These are phyloP conservation scores for Thelonectria rubi DNA, from an alignment of 2,329 filamentous ascomycete species.

Conservation along the genomic window DNA sequence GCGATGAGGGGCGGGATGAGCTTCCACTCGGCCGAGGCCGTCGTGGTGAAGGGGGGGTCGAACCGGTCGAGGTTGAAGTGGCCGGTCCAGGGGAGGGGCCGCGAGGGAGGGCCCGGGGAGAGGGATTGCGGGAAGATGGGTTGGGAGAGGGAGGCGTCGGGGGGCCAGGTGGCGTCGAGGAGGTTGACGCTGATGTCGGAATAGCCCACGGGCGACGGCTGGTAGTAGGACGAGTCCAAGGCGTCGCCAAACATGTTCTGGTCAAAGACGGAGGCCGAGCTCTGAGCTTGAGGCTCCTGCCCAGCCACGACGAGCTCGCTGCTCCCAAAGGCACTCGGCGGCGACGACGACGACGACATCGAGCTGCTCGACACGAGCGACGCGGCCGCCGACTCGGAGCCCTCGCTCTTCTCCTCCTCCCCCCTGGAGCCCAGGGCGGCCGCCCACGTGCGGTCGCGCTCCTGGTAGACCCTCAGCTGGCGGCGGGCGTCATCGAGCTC, in stretches of 20 bases:
- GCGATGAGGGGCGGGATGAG: conserved; percentile 28
- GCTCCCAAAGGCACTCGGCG: too few relatives aligned
- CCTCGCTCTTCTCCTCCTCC: background rate
- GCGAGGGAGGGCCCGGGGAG: conserved; percentile 9
- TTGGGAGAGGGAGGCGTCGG: conserved; percentile 7
- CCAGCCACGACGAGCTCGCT: background rate
- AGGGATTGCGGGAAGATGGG: background rate
- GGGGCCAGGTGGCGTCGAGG: conserved; percentile 19
- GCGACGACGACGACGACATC: background rate
- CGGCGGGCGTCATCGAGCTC: conserved; percentile 12
- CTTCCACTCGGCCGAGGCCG: conserved; percentile 19
- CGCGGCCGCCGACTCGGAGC: conserved; percentile 4
- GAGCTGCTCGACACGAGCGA: background rate
- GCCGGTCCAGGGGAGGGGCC: conserved; percentile 24
- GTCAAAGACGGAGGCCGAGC: conserved; percentile 6
- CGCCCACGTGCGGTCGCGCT: conserved; percentile 23
- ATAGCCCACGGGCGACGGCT: conserved; percentile 1
- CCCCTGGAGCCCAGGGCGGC: conserved; percentile 8
- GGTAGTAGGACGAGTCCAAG: conserved; percentile 7
- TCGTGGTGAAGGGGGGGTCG: background rate
- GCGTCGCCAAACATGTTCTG: background rate
- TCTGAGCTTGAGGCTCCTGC: background rate
- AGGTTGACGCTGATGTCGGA: conserved; percentile 13
- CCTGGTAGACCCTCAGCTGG: conserved; percentile 14
- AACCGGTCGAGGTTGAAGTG: conserved; percentile 26